Evolutionary conservation across 768 basidiomycete genomes (phyloP).

Genomic region (Suillus occidentalis): DNA sequence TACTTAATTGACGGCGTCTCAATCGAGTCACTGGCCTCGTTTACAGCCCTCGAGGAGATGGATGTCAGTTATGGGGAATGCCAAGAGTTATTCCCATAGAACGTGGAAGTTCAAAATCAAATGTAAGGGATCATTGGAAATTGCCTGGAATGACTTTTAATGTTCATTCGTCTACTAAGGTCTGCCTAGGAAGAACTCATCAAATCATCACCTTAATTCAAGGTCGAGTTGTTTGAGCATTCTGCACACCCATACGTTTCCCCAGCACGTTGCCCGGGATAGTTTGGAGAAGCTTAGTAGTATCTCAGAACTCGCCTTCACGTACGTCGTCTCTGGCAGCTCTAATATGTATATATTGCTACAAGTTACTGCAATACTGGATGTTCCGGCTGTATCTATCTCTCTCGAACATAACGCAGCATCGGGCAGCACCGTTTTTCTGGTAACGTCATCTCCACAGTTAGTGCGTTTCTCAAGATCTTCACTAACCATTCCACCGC

Average conservation of each 20-base stretch:
- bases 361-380: constrained; percentile 82
- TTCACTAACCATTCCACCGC: constrained; percentile 90
- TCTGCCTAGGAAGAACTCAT: neutral
- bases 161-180: neutral
- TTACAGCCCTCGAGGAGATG: constrained; percentile 60
- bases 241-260: constrained; percentile 56
- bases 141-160: neutral
- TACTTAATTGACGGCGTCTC: constrained; percentile 82
- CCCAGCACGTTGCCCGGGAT: constrained; percentile 42
- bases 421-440: constrained; percentile 81
- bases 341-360: constrained; percentile 91
- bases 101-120: neutral
- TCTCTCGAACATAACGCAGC: constrained; percentile 66
- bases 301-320: constrained; percentile 68
- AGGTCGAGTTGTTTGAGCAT: constrained; percentile 69
- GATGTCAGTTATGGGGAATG: constrained; percentile 66
- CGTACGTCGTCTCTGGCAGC: constrained; percentile 90
- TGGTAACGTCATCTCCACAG: constrained; percentile 93
- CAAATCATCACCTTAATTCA: constrained; percentile 10
- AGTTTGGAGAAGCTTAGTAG: constrained; percentile 60
- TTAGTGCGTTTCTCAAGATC: constrained; percentile 84
- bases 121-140: neutral
- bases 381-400: constrained; percentile 86
- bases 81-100: constrained; percentile 63
- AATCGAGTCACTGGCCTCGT: constrained; percentile 84